Percentiles rank a stretch among this genome's conserved stretches.
phyloP scores from a whole-genome alignment of 1,284 basidiomycete genomes.

The Marasmius fiardii region DNA sequence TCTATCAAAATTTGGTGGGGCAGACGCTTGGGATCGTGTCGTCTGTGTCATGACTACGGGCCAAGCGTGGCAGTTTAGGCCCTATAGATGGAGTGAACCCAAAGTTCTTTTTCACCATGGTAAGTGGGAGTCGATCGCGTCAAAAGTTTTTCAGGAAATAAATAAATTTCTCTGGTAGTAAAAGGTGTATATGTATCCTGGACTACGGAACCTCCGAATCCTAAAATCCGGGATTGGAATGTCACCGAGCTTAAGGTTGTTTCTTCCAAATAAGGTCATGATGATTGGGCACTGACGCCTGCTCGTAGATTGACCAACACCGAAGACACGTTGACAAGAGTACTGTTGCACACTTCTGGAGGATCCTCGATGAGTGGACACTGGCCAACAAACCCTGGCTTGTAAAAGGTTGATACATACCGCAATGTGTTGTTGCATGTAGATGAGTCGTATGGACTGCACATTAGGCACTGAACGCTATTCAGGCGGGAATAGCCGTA shows the following conservation, averaged over 20 bases:
- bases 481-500: not conserved
- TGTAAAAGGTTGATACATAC: slow-evolving; percentile 34
- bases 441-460: not conserved
- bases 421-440: not conserved
- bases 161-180: slow-evolving; percentile 45
- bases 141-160: not conserved
- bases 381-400: slow-evolving; percentile 75
- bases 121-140: slow-evolving; percentile 31
- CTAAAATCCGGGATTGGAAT: slow-evolving; percentile 94
- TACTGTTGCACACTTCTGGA: slow-evolving; percentile 94
- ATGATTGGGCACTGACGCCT: not conserved
- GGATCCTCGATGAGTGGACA: slow-evolving; percentile 85
- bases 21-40: slow-evolving; percentile 93
- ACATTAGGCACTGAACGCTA: not conserved
- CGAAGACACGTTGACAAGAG: slow-evolving; percentile 95
- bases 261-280: not conserved
- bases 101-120: slow-evolving; percentile 90
- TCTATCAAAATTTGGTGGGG: slow-evolving; percentile 78
- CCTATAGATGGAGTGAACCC: slow-evolving; percentile 95
- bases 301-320: slow-evolving; percentile 72
- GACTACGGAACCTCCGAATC: slow-evolving; percentile 87
- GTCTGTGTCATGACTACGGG: slow-evolving; percentile 97
- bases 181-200: slow-evolving; percentile 93
- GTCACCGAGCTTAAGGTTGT: slow-evolving; percentile 87
- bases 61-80: slow-evolving; percentile 96